Evolutionary conservation across 1,284 basidiomycete genomes (phyloP), one percentile per base, ranked within the genome.

Genomic region (Trametes hirsuta): DNA sequence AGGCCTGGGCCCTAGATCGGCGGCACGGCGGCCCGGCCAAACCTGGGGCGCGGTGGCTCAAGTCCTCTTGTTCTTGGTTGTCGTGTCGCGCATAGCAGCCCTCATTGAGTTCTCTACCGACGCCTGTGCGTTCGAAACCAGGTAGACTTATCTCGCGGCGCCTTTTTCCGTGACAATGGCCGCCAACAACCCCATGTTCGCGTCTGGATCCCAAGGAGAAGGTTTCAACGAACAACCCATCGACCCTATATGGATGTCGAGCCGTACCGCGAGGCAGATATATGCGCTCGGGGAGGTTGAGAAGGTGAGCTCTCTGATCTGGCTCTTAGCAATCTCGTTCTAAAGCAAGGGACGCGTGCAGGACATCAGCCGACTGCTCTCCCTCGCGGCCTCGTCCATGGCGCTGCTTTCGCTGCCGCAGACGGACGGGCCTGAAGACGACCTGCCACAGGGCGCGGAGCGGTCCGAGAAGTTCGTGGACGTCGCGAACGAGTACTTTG

Each of bases 401-500:
- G 86, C 88, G 11, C 79, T 93, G 42, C 79, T 93, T 53, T 88
- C 90, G 0, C 76, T 93, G 5, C 90, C 90, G 3, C 89, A 92
- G 73, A 90, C 88, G 1, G 90, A 92, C 69, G 79, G 74, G 1
- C 79, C 83, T 3, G 83, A 83, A 12, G 86, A 88, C 54, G 78
- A 77, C 50, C 78, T 91, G 8, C 90, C 91, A 1, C 87, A 90
- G 68, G 90, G 89, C 36, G 90, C 88, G 62, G 91, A 93, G 72
- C 80, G 91, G 42, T 90, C 89, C 11, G 91, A 93, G 67, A 87
- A 91, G 69, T 93, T 93, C 66, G 90, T 93, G 46, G 78, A 89
- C 46, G 89, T 92, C 77, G 89, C 90, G 50, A 88, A 85, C 75
- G 88, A 91, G 69, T 93, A 92, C 73, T 93, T 93, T 70, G 85